Conservation (phyloP, 345 rosid species). For the Euphorbia peplus region DNA sequence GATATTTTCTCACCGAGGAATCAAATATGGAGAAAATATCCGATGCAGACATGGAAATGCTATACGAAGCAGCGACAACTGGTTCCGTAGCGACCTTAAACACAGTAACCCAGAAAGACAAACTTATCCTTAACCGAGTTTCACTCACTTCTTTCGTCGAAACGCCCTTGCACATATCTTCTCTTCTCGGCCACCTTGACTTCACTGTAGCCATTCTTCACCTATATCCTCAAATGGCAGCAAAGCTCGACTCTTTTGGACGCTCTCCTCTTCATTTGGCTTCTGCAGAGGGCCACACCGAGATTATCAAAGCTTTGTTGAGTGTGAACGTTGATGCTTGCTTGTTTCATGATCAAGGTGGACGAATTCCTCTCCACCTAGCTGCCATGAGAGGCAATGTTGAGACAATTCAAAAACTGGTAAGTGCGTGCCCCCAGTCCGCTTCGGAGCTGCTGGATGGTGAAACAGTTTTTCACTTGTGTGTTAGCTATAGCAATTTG, state of each 20-base stretch:
- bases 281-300: conserved; percentile 14
- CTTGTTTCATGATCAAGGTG: not conserved
- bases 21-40: not conserved
- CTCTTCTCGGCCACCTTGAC: conserved; percentile 13
- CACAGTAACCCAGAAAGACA: conserved; percentile 5
- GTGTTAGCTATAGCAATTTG: conserved; percentile 4
- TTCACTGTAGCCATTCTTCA: not conserved
- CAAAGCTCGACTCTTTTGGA: not conserved
- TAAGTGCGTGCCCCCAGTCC: not conserved
- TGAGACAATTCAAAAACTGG: not conserved
- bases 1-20: not conserved
- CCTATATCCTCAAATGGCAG: not conserved
- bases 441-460: not conserved
- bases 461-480: conserved; percentile 6
- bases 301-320: conserved; percentile 10
- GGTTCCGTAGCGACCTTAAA: conserved; percentile 1
- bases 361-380: conserved; percentile 8
- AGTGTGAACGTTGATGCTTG: not conserved
- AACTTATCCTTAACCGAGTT: conserved; percentile 2
- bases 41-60: not conserved
- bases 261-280: conserved; percentile 16
- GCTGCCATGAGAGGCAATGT: conserved; percentile 8
- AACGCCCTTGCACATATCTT: conserved; percentile 14
- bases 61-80: conserved; percentile 7
- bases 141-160: not conserved